Conservation (phyloP, 371 early-diverging fungal genomes). For the Lichtheimia ramosa region DNA sequence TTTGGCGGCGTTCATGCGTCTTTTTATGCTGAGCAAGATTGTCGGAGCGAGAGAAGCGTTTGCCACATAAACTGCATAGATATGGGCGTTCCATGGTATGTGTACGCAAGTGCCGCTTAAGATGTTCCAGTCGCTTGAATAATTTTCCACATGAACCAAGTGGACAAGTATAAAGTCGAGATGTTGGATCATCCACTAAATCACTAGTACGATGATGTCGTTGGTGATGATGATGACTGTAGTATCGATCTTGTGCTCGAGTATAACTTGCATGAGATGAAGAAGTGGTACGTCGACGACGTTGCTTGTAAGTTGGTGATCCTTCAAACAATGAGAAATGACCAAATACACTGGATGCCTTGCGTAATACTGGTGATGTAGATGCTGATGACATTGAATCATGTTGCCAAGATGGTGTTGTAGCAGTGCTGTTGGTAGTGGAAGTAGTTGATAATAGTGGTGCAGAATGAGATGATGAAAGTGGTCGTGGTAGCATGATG, state of each 20-base stretch:
- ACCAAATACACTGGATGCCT: constrained; percentile 50
- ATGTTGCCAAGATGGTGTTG: no score
- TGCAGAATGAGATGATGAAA: constrained; percentile 12
- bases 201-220: background rate
- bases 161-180: constrained; percentile 21
- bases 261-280: background rate
- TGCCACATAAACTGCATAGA: constrained; percentile 71
- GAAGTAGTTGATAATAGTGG: constrained; percentile 3
- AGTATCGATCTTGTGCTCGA: background rate
- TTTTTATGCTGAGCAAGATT: constrained; percentile 83
- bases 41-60: constrained; percentile 82
- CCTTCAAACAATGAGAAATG: constrained; percentile 71
- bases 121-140: constrained; percentile 83
- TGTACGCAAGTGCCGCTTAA: constrained; percentile 72
- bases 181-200: constrained; percentile 3
- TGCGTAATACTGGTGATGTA: constrained; percentile 11
- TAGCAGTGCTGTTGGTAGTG: background rate
- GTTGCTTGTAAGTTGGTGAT: constrained; percentile 72
- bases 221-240: constrained; percentile 2
- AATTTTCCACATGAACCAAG: constrained; percentile 59
- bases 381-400: no score
- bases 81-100: constrained; percentile 67
- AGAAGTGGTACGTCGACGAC: constrained; percentile 51
- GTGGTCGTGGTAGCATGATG: constrained; percentile 6
- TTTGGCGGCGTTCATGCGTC: constrained; percentile 57